A percentile compares a stretch with the other conserved stretches of the same genome.
These are phyloP conservation scores for Candida palmyrensis DNA, from an alignment of 805 yeast species.

Conservation along the genomic window DNA sequence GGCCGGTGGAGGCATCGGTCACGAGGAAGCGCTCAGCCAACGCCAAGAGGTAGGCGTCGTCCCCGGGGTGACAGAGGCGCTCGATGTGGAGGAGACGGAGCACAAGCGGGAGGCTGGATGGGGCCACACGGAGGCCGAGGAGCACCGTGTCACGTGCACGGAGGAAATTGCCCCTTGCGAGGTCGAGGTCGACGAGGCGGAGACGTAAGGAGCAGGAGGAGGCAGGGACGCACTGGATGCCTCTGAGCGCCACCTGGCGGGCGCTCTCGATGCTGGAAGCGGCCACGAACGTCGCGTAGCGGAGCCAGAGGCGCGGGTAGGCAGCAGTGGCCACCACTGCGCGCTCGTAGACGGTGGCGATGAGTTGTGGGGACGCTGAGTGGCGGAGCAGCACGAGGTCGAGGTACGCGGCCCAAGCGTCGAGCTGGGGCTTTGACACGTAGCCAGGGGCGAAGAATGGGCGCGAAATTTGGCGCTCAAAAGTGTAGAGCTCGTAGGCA, in stretches of 20 bases:
- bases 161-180: conserved; percentile 28
- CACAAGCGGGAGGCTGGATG: not conserved
- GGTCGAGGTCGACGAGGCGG: conserved; percentile 41
- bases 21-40: conserved; percentile 19
- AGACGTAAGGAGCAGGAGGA: conserved; percentile 13
- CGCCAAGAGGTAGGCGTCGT: conserved; percentile 19
- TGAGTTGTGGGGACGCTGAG: conserved; percentile 14
- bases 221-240: conserved; percentile 16
- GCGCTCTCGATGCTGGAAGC: conserved; percentile 30
- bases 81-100: conserved; percentile 40
- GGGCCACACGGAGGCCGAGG: conserved; percentile 12
- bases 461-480: conserved; percentile 37
- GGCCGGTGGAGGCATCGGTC: not conserved
- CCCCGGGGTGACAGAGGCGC: conserved; percentile 20
- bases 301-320: conserved; percentile 47
- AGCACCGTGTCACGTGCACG: conserved; percentile 34
- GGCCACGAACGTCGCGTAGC: conserved; percentile 39
- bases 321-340: conserved; percentile 41
- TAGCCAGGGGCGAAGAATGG: conserved; percentile 34
- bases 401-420: conserved; percentile 55
- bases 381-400: conserved; percentile 43
- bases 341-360: conserved; percentile 41
- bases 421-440: conserved; percentile 42
- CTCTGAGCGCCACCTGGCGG: conserved; percentile 30
- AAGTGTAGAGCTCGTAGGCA: conserved; percentile 44